phyloP scores from a whole-genome alignment of 768 basidiomycete species.

The Amanita thiersii region DNA sequence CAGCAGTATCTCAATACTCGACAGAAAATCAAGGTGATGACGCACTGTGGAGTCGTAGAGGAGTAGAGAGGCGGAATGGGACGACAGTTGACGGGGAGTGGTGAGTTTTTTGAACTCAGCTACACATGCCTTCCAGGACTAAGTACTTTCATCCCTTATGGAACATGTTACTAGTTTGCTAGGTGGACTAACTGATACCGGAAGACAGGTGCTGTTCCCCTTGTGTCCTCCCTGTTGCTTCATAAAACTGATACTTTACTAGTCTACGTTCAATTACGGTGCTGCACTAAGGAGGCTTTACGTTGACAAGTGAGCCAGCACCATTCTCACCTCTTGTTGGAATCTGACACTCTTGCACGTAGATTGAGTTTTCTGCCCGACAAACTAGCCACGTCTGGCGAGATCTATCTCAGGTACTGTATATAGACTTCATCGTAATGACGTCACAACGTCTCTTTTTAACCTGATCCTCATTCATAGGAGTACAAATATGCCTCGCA shows the following conservation, averaged over 20 bases:
- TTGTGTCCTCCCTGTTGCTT: constrained; percentile 6
- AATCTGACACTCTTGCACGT: constrained; percentile 1
- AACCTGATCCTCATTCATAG: constrained; percentile 20
- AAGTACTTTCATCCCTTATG: too few relatives aligned
- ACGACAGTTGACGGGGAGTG: constrained; percentile 49
- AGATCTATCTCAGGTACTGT: constrained; percentile 58
- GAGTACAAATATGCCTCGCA: constrained; percentile 72
- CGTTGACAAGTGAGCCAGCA: constrained; percentile 45
- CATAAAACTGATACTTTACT: neutral
- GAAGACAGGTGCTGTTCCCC: constrained; percentile 58
- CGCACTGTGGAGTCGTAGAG: constrained; percentile 29
- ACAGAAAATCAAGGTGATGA: constrained; percentile 14
- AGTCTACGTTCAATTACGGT: constrained; percentile 67
- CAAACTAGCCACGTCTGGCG: constrained; percentile 28
- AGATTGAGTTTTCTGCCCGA: constrained; percentile 65
- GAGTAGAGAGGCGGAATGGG: constrained; percentile 54
- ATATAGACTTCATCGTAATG: neutral
- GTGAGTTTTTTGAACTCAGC: constrained; percentile 41
- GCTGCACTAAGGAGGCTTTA: constrained; percentile 53
- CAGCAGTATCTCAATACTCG: constrained; percentile 26
- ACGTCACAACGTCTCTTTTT: neutral
- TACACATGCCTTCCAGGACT: too few relatives aligned
- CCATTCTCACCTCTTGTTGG: neutral
- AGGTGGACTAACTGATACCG: constrained; percentile 66
- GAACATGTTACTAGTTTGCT: constrained; percentile 56